phyloP scores from a whole-genome alignment of 2,329 filamentous ascomycete species.

The Esteya vermicola region DNA sequence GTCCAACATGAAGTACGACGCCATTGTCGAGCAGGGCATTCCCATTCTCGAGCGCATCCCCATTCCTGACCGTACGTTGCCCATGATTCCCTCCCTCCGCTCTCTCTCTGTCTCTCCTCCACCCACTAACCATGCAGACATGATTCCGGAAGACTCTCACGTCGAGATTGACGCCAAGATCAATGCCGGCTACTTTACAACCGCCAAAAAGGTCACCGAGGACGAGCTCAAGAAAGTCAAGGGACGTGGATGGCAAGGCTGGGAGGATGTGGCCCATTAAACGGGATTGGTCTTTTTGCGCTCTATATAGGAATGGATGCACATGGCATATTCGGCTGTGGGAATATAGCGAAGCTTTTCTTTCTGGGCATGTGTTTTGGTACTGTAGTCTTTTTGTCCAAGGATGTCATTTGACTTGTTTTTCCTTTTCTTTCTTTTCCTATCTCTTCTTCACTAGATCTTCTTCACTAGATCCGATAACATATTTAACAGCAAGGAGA shows the following conservation, averaged over 20 bases:
- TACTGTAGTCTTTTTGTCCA: background rate
- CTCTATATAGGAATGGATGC: too few relatives aligned
- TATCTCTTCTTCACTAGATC: background rate
- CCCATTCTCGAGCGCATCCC: slow-evolving; percentile 3
- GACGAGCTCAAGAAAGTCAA: slow-evolving; percentile 1
- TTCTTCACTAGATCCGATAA: background rate
- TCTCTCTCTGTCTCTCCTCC: too few relatives aligned
- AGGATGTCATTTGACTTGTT: too few relatives aligned
- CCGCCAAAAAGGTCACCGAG: background rate
- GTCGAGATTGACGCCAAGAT: slow-evolving; percentile 6
- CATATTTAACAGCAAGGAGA: background rate
- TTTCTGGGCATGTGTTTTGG: background rate
- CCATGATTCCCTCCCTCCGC: too few relatives aligned
- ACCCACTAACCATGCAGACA: slow-evolving; percentile 1
- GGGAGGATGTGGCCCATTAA: slow-evolving; percentile 4
- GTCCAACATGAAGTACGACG: slow-evolving; percentile 7
- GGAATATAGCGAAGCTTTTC: too few relatives aligned
- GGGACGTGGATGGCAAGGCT: slow-evolving; percentile 4
- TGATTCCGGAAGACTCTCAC: slow-evolving; percentile 3
- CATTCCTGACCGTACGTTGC: slow-evolving; percentile 2
- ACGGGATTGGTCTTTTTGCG: background rate
- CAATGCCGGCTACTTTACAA: slow-evolving; percentile 6
- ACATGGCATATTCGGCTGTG: too few relatives aligned
- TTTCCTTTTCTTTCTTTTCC: background rate
- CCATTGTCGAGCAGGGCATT: slow-evolving; percentile 4